Evolutionary conservation across 108 stramenopile species (phyloP), one percentile per base, ranked within the genome.

Genomic region (Skeletonema menzelii): DNA sequence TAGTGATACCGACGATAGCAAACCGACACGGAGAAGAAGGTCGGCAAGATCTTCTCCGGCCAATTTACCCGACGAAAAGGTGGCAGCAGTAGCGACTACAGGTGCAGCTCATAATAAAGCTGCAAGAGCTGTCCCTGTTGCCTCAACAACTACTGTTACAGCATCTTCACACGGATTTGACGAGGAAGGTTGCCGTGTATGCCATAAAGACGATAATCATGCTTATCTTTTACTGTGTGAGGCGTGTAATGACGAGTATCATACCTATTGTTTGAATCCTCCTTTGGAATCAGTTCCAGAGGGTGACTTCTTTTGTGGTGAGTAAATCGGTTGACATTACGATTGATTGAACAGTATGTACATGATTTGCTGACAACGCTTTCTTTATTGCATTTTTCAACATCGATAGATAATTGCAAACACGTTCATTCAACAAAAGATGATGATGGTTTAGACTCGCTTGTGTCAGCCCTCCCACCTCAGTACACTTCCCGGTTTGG

Each of bases 261-360:
- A 94, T 62, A 90, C 87, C 0, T 91, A 91, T 65, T 91, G 90
- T 64, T 55, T 91, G 53, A 72, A 70, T 11, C 88, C 88, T 47
- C 84, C 89, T 26, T 47, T 94, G 65, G 28, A 75, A 27, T 55
- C 72, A 28, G 88, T 94, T 37, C 93, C 93, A 0, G 75, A 88
- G 31, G 90, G 81, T 30, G 90, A 94, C 66, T 94, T 87, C 81
- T 90, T 84, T 74, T 94, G 93, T 68, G 79, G 91, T 94, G 64
- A 77, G 90, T 82, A 12, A 19, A 8, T 24, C 19, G 37, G 31
- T 53, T 67, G 44, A 5, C 30, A 49, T 53, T 64, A 8, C 35
- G n/a, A n/a, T 20, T 28, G 20, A 32, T 17, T 32, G 6, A 7
- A 4, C 31, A 32, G 3, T 4, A 32, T 32, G 5, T 32, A 7